These are phyloP conservation scores for Fusarium sp. DNA, from an alignment of 2,329 filamentous ascomycete species.

Conservation along the genomic window DNA sequence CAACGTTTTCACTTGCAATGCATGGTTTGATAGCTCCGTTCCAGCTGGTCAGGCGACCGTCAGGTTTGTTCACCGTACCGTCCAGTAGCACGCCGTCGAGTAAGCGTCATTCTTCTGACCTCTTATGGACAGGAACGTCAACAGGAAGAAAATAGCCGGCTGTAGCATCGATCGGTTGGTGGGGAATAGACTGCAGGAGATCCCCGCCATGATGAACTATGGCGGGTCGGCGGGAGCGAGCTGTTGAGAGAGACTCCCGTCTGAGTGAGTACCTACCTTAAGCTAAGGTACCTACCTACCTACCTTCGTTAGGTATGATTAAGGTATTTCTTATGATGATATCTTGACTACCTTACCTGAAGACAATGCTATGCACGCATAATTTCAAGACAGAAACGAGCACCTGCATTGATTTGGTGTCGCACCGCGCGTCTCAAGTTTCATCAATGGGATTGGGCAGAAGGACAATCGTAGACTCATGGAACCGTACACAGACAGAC, in stretches of 20 bases:
- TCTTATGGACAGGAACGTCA: constrained; percentile 36
- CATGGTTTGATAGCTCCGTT: constrained; percentile 20
- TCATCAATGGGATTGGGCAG: not conserved
- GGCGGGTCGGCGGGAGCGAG: constrained; percentile 17
- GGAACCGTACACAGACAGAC: not conserved
- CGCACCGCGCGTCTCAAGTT: constrained; percentile 21
- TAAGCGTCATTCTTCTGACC: constrained; percentile 43
- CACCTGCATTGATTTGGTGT: constrained; percentile 2
- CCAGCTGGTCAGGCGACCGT: constrained; percentile 32
- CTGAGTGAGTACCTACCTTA: not conserved
- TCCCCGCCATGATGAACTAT: constrained; percentile 35
- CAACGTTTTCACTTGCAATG: constrained; percentile 18
- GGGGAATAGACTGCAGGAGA: constrained; percentile 35
- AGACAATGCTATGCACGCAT: constrained; percentile 1
- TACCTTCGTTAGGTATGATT: not conserved
- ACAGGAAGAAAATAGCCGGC: constrained; percentile 18
- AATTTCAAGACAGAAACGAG: not conserved
- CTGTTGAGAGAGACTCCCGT: constrained; percentile 1
- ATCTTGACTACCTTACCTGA: not conserved
- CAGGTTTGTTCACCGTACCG: constrained; percentile 21
- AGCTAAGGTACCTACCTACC: not conserved
- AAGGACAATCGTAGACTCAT: constrained; percentile 2
- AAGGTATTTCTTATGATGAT: not conserved
- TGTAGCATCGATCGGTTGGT: constrained; percentile 37
- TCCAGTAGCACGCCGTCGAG: constrained; percentile 42